These are phyloP conservation scores for Lactifluus piperatus DNA, from an alignment of 768 basidiomycete genomes.

Conservation along the genomic window DNA sequence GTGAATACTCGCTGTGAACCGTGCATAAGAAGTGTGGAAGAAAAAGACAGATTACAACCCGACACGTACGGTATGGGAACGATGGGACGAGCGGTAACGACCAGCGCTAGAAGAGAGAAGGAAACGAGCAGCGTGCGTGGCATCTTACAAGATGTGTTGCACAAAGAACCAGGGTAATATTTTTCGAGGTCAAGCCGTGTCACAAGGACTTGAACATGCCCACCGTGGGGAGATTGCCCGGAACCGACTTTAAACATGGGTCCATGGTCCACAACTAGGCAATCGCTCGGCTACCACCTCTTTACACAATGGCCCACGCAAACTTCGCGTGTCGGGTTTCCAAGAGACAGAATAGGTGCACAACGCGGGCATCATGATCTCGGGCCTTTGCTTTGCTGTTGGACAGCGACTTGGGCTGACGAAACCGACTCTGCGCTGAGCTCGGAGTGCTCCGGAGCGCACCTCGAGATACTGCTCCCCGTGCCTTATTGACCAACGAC, in stretches of 20 bases:
- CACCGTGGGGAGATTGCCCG: background rate
- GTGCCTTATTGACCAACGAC: too few species aligned
- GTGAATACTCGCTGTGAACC: slow-evolving; percentile 9
- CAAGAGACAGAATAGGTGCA: background rate
- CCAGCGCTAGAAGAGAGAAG: slow-evolving; percentile 35
- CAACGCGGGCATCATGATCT: too few species aligned
- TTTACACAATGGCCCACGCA: slow-evolving; percentile 2
- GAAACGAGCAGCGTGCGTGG: slow-evolving; percentile 32
- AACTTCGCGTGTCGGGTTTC: background rate
- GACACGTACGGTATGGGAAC: slow-evolving; percentile 22
- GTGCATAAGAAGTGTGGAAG: background rate
- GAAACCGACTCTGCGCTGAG: too few species aligned
- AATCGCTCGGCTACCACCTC: background rate
- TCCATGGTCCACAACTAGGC: background rate
- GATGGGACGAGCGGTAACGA: slow-evolving; percentile 36
- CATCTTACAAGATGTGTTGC: slow-evolving; percentile 23
- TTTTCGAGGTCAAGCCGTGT: background rate
- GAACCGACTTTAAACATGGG: background rate
- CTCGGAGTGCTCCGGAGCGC: too few species aligned
- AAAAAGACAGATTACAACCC: slow-evolving; percentile 24
- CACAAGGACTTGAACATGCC: background rate
- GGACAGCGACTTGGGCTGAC: too few species aligned
- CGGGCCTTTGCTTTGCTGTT: too few species aligned
- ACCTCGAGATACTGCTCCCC: too few species aligned
- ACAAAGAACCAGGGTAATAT: background rate